Evolutionary conservation across 2,329 filamentous ascomycete genomes (phyloP).

Genomic region (Leptographium wingfieldii): DNA sequence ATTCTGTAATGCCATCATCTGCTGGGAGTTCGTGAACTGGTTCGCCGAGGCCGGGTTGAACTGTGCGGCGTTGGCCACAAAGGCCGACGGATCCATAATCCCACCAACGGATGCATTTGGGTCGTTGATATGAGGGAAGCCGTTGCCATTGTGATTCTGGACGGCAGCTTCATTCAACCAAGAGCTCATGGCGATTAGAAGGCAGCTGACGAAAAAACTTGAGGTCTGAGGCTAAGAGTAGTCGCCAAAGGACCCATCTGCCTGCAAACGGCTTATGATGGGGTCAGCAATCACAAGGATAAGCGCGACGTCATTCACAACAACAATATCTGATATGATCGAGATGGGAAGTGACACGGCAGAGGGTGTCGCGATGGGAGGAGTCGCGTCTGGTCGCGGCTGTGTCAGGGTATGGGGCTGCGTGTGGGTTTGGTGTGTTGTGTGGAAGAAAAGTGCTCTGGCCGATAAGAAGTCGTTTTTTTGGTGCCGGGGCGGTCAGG

Average conservation of each 20-base stretch:
- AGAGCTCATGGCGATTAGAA: constrained; percentile 46
- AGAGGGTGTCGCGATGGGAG: constrained; percentile 28
- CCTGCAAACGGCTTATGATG: constrained; percentile 25
- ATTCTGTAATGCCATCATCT: constrained; percentile 60
- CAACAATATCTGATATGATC: constrained; percentile 24
- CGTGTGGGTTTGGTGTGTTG: constrained; percentile 13
- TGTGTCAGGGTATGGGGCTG: constrained; percentile 22
- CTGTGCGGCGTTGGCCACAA: constrained; percentile 46
- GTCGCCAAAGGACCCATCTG: constrained; percentile 26
- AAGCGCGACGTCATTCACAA: constrained; percentile 27
- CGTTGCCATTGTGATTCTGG: constrained; percentile 58
- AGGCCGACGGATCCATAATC: constrained; percentile 55
- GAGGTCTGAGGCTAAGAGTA: not conserved
- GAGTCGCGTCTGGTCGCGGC: constrained; percentile 29
- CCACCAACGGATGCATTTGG: constrained; percentile 34
- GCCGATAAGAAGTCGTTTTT: constrained; percentile 2
- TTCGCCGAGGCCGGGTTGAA: constrained; percentile 41
- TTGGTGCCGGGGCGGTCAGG: not conserved
- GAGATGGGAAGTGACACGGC: constrained; percentile 34
- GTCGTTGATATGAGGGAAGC: constrained; percentile 53
- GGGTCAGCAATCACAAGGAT: constrained; percentile 31
- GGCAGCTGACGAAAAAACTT: constrained; percentile 4
- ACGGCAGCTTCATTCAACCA: constrained; percentile 60
- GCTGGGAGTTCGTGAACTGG: constrained; percentile 45
- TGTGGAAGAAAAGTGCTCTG: constrained; percentile 6